Evolutionary conservation across 768 basidiomycete species (phyloP).

Genomic region (Paxillus ammoniavirescens): DNA sequence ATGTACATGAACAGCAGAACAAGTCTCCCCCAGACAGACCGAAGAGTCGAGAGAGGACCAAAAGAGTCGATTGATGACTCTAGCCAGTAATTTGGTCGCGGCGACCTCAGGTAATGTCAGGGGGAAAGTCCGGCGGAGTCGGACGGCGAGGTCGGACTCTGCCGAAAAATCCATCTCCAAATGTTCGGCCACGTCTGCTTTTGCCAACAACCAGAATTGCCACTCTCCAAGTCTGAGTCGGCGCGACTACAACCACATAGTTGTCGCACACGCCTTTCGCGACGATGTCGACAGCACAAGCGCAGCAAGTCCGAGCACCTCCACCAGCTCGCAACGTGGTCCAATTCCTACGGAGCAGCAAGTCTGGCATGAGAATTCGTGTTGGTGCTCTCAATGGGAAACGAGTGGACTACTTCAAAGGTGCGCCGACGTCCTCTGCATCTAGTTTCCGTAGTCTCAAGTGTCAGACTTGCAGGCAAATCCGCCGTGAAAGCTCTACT

Average conservation of each 20-base stretch:
- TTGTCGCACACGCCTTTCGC: slow-evolving; percentile 2
- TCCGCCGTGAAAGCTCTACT: slow-evolving; percentile 89
- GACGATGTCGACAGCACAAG: slow-evolving; percentile 48
- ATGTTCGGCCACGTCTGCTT: not conserved
- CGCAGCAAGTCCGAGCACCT: slow-evolving; percentile 75
- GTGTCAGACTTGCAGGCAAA: slow-evolving; percentile 59
- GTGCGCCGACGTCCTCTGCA: slow-evolving; percentile 40
- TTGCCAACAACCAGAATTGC: not conserved
- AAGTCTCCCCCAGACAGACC: too few species aligned
- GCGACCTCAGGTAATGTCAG: too few species aligned
- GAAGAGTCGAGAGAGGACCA: too few species aligned
- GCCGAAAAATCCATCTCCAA: too few species aligned
- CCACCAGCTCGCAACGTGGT: slow-evolving; percentile 79
- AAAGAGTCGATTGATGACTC: too few species aligned
- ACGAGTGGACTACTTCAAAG: slow-evolving; percentile 97
- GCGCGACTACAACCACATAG: not conserved
- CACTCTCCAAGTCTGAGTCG: not conserved
- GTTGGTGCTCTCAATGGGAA: slow-evolving; percentile 93
- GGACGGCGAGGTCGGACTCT: too few species aligned
- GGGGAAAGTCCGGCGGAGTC: too few species aligned
- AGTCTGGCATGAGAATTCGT: slow-evolving; percentile 83
- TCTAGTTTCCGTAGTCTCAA: not conserved
- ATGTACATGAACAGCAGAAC: too few species aligned
- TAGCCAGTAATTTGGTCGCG: too few species aligned
- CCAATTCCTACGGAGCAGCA: slow-evolving; percentile 82